Base-by-base conservation (phyloP, 75 land plant species). In the Picea glauca region DNA sequence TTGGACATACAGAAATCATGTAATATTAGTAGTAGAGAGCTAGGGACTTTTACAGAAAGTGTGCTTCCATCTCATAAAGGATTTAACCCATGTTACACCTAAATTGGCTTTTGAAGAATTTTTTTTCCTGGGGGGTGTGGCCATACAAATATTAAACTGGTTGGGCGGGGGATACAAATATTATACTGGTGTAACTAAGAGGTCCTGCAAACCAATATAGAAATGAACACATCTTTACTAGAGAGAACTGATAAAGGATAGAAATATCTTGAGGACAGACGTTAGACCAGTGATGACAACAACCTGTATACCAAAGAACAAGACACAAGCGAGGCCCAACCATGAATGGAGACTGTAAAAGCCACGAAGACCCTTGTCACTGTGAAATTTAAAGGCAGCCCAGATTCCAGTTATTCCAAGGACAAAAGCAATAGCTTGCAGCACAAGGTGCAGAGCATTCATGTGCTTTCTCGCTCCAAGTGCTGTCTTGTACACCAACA, bases 331-430 rank as follows among this genome's bases (percentile, higher is more conserved):
- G 56, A 98, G 84, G 30, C 99, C 99, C 70, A 98, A 80, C 99
- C 99, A 98, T 13, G 99, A 98, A 82, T 98, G 99, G 58, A 98
- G 87, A 74, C 96, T 98, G 82, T 98, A 98, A 84, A 98, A 93
- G 65, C 96, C 93, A 62, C 89, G 90, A 61, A 95, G 87, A 54
- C 93, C 91, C 75, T 82, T 90, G 15, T 91, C 96, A 76, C 81
- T 91, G 88, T 95, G 99, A 78, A 88, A 95, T 80, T 98, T 98
- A 74, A 85, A 74, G 31, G 94, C 98, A 58, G 93, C 91, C 90
- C 90, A 91, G 6, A 95, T 78, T 50, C 98, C 99, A 82, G 93
- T 81, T 14, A 88, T 12, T 66, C 90, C 91, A 58, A 98, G 80
- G 65, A 63, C 60, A 15, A 98, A 79, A 5, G 96, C 99, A 20